Evolutionary conservation across 106 monocot genomes (phyloP), one percentile per base, ranked within the genome.

Genomic region (Amphibolis antarctica): DNA sequence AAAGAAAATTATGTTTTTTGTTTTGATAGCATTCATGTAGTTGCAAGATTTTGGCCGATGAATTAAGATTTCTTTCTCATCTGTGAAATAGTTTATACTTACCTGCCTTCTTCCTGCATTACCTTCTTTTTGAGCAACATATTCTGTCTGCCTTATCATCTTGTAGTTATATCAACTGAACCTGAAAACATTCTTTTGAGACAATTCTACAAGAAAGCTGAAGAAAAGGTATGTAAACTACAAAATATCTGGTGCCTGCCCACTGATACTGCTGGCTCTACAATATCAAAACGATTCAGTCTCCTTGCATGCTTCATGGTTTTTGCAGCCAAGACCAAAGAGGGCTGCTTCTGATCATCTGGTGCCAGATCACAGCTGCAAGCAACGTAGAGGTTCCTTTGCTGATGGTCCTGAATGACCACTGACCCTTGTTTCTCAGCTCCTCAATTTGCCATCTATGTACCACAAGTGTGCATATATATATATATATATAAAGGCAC

Each of bases 91-190:
- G 7, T 42, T 3, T 29, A 61, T 31, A 1, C 42, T 31, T 5
- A 15, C 15, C 60, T 1, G 17, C 19, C 13, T 12, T 61, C 4
- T 42, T n/a, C n/a, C n/a, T n/a, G n/a, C n/a, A n/a, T 12, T 61
- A 15, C 10, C 28, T 17, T 20, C 65, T 18, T 25, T 65, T 24
- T 51, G 27, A 28, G 51, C 12, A 1, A 4, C 4, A 49, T 14
- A 9, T 65, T 24, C 18, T 65, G 28, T 51, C 18, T 65, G 28
- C 50, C 20, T 27, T 24, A 25, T 42, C 6, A 14, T 12, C 4
- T 69, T 61, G 30, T 62, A 92, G 92, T 92, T 18, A 92, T 92
- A 79, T 75, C 79, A 68, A 92, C 79, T 52, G 92, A 92, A 66
- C 50, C 75, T 52, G 79, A 59, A 57, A 92, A 87, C 62, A 92